Base-by-base conservation (phyloP, 495 filamentous ascomycete species). In the Aspergillus hancockii region DNA sequence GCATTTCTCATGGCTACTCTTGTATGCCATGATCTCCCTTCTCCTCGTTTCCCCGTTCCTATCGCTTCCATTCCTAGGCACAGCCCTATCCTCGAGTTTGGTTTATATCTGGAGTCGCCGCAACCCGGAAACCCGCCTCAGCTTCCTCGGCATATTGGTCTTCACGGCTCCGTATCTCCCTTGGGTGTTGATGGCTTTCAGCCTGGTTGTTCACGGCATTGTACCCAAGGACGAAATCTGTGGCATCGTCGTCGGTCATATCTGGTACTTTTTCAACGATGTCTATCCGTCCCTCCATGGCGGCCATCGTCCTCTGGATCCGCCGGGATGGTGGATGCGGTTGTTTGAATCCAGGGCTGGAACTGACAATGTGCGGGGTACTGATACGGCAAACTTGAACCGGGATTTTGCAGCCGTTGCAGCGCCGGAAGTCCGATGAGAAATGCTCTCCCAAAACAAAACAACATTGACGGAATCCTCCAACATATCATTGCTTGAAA, bases 31-130 rank as follows among this genome's bases (percentile, higher is more conserved):
- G 66, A 78, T 82, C 0, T 86, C 87, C 50, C 84, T 98, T 4
- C 80, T 98, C 30, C 68, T 77, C 25, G 83, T 98, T 34, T 95
- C 92, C 41, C 93, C 94, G 0, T 76, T 81, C 59, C 77, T 98
- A 40, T 90, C 88, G 31, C 90, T 97, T 75, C 91, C 90, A 0
- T 98, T 97, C 76, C 85, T 98, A 12, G 94, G 94, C 32, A 88
- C 90, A 31, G 90, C 95, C 18, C 81, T 98, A 16, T 94, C 89
- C 8, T 93, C 90, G 45, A 93, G 87, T 10, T 77, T 98, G 51
- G 93, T 97, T n/a, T 98, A 98, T 71, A 96, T 98, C 69, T 98
- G 94, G 94, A 92, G 92, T 59, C 83, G 95, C 28, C 85, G 93
- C 52, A 98, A 98, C 72, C 94, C 94, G 4, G 90, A 96, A 58